Base-by-base conservation (phyloP, 2,329 filamentous ascomycete species). In the Fusarium sp. region DNA sequence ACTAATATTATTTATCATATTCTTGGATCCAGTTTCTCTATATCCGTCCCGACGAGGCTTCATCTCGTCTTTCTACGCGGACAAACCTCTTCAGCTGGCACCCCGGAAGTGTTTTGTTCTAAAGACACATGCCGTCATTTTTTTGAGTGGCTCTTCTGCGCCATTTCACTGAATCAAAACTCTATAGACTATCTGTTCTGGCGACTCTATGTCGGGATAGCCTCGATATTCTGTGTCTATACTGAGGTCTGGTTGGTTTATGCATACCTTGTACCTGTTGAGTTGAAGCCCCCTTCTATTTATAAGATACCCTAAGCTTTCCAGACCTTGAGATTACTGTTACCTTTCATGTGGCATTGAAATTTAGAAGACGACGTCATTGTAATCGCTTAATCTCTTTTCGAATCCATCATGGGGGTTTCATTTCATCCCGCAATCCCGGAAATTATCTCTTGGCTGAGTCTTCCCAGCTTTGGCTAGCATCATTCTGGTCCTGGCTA, bases 361-460 rank as follows among this genome's bases (percentile, higher is more conserved):
- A 37, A 33, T n/a, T 60, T 78, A 74, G 14, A 84, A 85, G 9
- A 84, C 84, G 7, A 90, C 88, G 74, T 91, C 87, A 81, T 79
- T 35, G 49, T 60, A 56, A 35, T 56, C 89, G 82, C 74, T 79
- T 77, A 11, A 90, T 82, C 66, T 86, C 84, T 52, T 82, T 80
- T 80, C 87, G 88, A 92, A 19, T 87, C 83, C 1, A 77, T 72
- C 75, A 76, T 0, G 89, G 89, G 21, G 88, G 88, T 49, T 83
- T 79, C 10, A 92, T 83, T 12, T 82, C 82, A n/a, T 82, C 79
- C 57, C 88, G 81, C 66, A 87, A 58, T 86, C 81, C 62, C 87
- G 83, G 52, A 92, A 80, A 45, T 87, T 88, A 27, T 83, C 80
- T 23, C 89, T 27, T 89, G 82, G 1, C 90, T 90, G 89, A 89